Conservation (phyloP, 139 green algal genomes). For the Chlorella sp. region DNA sequence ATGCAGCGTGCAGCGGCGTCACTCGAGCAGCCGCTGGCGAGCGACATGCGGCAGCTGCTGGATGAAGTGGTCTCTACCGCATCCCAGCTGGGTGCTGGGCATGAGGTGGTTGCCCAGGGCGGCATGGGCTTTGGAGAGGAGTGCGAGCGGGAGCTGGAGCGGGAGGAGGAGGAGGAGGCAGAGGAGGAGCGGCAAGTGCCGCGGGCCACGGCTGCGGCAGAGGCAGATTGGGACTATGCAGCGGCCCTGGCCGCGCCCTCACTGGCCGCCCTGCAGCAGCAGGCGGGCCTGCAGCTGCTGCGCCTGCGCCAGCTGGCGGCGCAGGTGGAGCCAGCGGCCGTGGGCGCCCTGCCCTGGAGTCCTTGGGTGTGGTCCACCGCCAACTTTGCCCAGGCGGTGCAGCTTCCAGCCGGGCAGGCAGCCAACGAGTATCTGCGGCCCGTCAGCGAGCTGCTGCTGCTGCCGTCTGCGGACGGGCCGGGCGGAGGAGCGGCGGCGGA, state of each 20-base stretch:
- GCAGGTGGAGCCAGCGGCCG: background rate
- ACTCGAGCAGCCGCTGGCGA: background rate
- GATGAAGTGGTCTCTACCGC: background rate
- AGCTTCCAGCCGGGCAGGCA: background rate
- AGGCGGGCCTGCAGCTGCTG: background rate
- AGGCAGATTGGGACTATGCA: slow-evolving; percentile 51
- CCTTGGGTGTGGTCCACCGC: slow-evolving; percentile 32
- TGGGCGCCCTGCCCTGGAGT: slow-evolving; percentile 24
- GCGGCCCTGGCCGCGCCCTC: background rate
- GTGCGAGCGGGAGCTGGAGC: slow-evolving; percentile 62
- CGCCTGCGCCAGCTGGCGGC: background rate
- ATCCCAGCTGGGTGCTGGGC: background rate
- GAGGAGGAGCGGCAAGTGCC: slow-evolving; percentile 45
- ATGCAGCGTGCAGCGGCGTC: background rate
- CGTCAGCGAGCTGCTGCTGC: slow-evolving; percentile 51
- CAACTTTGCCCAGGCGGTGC: slow-evolving; percentile 49
- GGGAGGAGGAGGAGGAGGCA: slow-evolving; percentile 58
- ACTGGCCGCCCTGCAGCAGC: background rate
- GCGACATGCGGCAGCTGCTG: background rate
- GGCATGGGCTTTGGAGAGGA: slow-evolving; percentile 55
- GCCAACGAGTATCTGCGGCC: slow-evolving; percentile 51
- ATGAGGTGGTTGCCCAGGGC: slow-evolving; percentile 17
- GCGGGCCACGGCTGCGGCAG: background rate
- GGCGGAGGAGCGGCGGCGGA: no score
- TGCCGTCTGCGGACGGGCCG: slow-evolving; percentile 40